Conservation (phyloP, 805 yeast species). For the Zygoascus tannicola region DNA sequence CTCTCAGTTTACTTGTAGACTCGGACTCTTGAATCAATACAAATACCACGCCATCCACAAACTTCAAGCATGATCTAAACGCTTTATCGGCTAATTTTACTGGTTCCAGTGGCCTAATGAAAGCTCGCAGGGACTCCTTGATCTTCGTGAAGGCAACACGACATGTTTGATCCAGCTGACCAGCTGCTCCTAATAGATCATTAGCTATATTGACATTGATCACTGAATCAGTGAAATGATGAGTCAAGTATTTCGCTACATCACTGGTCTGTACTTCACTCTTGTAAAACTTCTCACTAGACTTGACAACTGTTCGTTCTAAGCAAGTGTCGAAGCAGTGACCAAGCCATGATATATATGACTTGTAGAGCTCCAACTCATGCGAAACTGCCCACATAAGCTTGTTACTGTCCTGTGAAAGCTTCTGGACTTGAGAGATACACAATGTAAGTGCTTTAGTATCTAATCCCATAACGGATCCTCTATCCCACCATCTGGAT, state of each 20-base stretch:
- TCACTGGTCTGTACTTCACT: conserved; percentile 12
- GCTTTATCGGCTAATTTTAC: neutral
- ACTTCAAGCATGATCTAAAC: neutral
- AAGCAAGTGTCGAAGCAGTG: conserved; percentile 13
- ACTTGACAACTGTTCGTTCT: conserved; percentile 7
- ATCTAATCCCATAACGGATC: conserved; percentile 15
- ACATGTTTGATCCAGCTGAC: neutral
- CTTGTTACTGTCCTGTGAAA: conserved; percentile 7
- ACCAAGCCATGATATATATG: conserved; percentile 18
- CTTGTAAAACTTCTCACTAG: conserved; percentile 4
- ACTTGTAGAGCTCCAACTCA: conserved; percentile 14
- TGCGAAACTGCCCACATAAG: conserved; percentile 10
- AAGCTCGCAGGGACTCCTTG: conserved; percentile 4
- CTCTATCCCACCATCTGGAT: conserved; percentile 33
- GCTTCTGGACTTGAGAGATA: conserved; percentile 2
- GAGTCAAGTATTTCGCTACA: conserved; percentile 13
- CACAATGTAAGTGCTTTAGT: conserved; percentile 5
- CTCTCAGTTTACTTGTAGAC: neutral
- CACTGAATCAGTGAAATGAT: conserved; percentile 5
- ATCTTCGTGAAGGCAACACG: conserved; percentile 4
- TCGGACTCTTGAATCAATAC: neutral
- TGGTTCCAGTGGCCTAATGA: neutral
- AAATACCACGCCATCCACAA: neutral
- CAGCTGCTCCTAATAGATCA: neutral
- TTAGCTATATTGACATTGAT: neutral